Evolutionary conservation across 371 early-diverging fungal species (phyloP).

Genomic region (Saksenaea oblongispora): DNA sequence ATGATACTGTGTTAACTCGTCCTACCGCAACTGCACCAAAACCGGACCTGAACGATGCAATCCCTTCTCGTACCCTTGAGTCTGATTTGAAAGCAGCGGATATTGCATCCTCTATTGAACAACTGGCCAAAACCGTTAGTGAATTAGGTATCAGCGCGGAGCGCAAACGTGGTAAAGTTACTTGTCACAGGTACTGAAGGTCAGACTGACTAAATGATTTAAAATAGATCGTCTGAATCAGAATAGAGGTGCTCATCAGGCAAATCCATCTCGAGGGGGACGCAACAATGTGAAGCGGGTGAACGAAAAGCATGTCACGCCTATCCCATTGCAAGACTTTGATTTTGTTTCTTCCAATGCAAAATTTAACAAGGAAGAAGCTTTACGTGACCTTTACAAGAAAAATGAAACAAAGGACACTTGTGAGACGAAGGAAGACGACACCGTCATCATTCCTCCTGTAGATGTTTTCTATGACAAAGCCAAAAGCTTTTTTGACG

Average conservation of each 20-base stretch:
- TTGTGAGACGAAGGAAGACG: slow-evolving; percentile 32
- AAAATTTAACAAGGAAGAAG: slow-evolving; percentile 85
- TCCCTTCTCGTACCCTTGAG: background rate
- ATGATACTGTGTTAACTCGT: background rate
- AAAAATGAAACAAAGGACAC: slow-evolving; percentile 33
- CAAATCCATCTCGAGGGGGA: background rate
- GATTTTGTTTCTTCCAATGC: slow-evolving; percentile 90
- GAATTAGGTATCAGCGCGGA: slow-evolving; percentile 22
- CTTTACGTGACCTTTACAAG: slow-evolving; percentile 68
- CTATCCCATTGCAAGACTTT: slow-evolving; percentile 76
- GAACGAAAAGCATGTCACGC: background rate
- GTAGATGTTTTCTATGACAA: slow-evolving; percentile 59
- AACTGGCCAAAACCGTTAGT: slow-evolving; percentile 24
- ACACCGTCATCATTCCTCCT: slow-evolving; percentile 51
- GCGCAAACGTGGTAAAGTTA: background rate
- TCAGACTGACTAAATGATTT: background rate
- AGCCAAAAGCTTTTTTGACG: slow-evolving; percentile 85
- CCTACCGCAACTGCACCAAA: slow-evolving; percentile 9
- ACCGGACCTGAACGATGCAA: slow-evolving; percentile 22
- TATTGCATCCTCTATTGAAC: slow-evolving; percentile 29
- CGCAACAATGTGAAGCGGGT: background rate
- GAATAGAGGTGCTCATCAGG: background rate
- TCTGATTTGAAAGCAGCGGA: background rate
- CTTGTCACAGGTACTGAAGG: background rate
- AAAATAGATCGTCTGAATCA: background rate